Conservation (phyloP, 495 filamentous ascomycete species). For the Echria macrotheca region DNA sequence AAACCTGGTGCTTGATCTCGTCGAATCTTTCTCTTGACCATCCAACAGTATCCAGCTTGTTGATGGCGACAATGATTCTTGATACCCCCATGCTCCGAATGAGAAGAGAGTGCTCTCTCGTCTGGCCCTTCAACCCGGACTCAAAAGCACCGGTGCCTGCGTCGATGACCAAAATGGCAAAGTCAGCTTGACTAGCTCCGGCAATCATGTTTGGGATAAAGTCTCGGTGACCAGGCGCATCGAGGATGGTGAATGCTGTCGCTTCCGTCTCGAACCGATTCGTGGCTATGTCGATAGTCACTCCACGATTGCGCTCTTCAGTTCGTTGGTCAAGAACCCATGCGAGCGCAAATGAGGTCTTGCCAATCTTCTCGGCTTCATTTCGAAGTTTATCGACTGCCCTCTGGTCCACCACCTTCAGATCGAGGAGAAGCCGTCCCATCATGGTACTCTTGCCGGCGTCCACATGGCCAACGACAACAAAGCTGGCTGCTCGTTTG, state of each 20-base stretch:
- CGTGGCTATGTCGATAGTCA: conserved; percentile 96
- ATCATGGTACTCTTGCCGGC: conserved; percentile 97
- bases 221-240: conserved; percentile 90
- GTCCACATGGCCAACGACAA: conserved; percentile 96
- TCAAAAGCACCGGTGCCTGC: conserved; percentile 84
- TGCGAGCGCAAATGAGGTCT: conserved; percentile 90
- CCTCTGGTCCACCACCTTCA: conserved; percentile 78
- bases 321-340: conserved; percentile 91
- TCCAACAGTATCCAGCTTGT: conserved; percentile 81
- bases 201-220: conserved; percentile 99
- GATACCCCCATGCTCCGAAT: conserved; percentile 89
- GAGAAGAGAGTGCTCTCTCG: conserved; percentile 85
- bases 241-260: conserved; percentile 86
- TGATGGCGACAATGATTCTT: conserved; percentile 81
- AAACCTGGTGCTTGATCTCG: conserved; percentile 79
- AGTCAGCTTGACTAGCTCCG: conserved; percentile 91
- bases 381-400: conserved; percentile 81
- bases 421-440: conserved; percentile 87
- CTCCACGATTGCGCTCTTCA: conserved; percentile 80
- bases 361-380: conserved; percentile 87
- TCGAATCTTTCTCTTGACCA: conserved; percentile 80
- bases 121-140: conserved; percentile 88
- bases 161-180: conserved; percentile 92
- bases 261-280: conserved; percentile 86
- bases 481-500: conserved; percentile 87